Conservation (phyloP, 106 monocot genomes). For the Ottelia alismoides region DNA sequence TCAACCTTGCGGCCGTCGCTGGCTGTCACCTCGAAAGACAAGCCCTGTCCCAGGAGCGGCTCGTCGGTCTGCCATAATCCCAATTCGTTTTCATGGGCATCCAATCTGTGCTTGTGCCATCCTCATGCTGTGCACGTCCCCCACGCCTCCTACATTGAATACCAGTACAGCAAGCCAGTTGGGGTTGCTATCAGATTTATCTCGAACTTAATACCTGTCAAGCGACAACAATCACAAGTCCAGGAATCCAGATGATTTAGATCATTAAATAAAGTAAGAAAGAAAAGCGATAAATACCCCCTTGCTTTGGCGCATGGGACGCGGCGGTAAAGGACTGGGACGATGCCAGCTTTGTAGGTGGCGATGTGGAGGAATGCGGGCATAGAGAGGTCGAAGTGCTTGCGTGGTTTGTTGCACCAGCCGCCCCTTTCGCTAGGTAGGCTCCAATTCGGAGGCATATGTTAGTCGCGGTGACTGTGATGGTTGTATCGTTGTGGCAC, state of each 20-base stretch:
- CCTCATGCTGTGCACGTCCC: constrained; percentile 24
- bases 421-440: no score
- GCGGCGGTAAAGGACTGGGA: no score
- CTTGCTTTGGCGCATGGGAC: constrained; percentile 4
- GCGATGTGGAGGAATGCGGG: no score
- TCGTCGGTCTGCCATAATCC: constrained; percentile 20
- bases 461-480: constrained; percentile 38
- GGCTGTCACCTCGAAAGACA: constrained; percentile 15
- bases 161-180: constrained; percentile 21
- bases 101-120: constrained; percentile 21
- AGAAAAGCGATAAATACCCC: constrained; percentile 29
- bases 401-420: no score
- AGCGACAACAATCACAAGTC: constrained; percentile 18
- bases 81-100: constrained; percentile 17
- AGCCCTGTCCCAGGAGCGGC: constrained; percentile 8
- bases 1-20: constrained; percentile 17
- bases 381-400: no score
- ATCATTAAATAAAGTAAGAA: constrained; percentile 23
- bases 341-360: no score
- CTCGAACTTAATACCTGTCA: constrained; percentile 37
- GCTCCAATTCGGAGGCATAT: constrained; percentile 47
- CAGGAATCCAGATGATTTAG: constrained; percentile 24
- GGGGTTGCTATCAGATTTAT: constrained; percentile 9
- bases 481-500: constrained; percentile 8
- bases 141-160: constrained; percentile 29